Conservation (phyloP, 768 basidiomycete species). For the Boletus pseudopeckii region DNA sequence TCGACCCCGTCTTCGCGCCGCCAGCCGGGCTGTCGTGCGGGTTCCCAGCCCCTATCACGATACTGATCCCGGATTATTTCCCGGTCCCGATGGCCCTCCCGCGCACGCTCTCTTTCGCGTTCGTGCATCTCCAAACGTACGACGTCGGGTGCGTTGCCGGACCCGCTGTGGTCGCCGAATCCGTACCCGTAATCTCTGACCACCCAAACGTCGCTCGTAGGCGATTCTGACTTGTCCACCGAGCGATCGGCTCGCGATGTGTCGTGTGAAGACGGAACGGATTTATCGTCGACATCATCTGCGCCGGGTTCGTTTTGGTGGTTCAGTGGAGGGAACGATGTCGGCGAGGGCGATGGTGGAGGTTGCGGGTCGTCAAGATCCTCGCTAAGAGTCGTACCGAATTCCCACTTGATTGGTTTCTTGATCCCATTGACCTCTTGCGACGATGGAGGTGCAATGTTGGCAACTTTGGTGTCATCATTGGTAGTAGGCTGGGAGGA, state of each 20-base stretch:
- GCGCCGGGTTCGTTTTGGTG: neutral
- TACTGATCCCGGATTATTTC: constrained; percentile 12
- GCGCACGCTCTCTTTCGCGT: constrained; percentile 20
- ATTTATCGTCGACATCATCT: neutral
- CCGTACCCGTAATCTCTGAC: constrained; percentile 65
- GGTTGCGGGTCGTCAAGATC: constrained; percentile 4
- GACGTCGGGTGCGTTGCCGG: constrained; percentile 31
- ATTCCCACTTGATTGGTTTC: constrained; percentile 48
- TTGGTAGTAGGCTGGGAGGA: neutral
- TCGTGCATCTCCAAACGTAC: constrained; percentile 30
- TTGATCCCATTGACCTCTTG: constrained; percentile 12
- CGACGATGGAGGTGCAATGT: neutral
- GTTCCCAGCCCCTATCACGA: constrained; percentile 19
- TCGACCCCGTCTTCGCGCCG: constrained; percentile 26
- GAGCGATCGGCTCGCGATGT: constrained; percentile 1
- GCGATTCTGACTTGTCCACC: constrained; percentile 13
- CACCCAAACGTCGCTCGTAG: constrained; percentile 41
- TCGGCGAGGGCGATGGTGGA: neutral
- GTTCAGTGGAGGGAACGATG: neutral
- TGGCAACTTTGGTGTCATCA: neutral
- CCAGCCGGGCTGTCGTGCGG: constrained; percentile 20
- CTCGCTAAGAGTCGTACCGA: constrained; percentile 43
- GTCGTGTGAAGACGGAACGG: neutral
- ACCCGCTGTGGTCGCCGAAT: constrained; percentile 47
- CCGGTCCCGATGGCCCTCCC: constrained; percentile 13